A percentile compares a stretch with the other conserved stretches of the same genome.
Conservation (phyloP, 176 grass and related monocot genomes). For the Guadua angustifolia region DNA sequence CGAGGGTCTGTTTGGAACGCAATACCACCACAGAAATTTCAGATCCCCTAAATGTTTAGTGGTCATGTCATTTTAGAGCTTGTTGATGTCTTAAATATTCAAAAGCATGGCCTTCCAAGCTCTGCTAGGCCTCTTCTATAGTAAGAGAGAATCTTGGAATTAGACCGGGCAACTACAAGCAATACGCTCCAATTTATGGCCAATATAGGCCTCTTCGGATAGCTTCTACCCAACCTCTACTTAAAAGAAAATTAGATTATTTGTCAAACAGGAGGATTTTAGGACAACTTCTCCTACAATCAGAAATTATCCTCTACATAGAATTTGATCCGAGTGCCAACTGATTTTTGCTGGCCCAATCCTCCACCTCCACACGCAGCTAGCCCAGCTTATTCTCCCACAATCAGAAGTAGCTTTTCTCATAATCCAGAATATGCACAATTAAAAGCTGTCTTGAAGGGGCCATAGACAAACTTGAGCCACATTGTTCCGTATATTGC, state of each 20-base stretch:
- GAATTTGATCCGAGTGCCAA: no score
- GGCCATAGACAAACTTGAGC: background rate
- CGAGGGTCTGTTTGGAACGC: background rate
- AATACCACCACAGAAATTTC: background rate
- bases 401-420: no score
- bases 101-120: background rate
- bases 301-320: no score
- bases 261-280: no score
- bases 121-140: background rate
- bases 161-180: conserved; percentile 7
- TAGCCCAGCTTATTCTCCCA: no score
- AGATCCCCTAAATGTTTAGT: background rate
- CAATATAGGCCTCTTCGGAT: background rate
- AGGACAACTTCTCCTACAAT: no score
- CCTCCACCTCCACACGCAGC: no score
- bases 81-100: conserved; percentile 4
- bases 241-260: no score
- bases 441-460: no score
- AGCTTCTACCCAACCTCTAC: no score
- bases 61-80: background rate
- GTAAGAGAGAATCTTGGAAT: background rate
- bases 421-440: no score
- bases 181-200: background rate
- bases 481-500: background rate
- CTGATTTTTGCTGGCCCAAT: no score